Evolutionary conservation across 2,329 filamentous ascomycete species (phyloP), one percentile per base, ranked within the genome.

Genomic region (Talaromyces sp.): DNA sequence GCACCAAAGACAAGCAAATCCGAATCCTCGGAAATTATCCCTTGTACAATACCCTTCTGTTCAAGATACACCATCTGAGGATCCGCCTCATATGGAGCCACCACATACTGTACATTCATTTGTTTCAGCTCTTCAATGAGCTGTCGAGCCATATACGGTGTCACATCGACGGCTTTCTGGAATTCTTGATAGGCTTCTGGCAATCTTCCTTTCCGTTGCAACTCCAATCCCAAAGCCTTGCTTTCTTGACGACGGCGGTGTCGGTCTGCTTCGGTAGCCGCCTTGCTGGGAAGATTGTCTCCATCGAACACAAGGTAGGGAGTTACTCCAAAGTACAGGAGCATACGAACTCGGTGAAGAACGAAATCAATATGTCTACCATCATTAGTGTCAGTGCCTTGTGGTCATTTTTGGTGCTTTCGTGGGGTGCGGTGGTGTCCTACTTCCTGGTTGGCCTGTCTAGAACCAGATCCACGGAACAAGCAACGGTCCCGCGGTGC

Each of bases 271-370:
- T 99, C 94, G 1, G 93, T 97, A 24, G 82, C 84, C 14, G 90
- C 88, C 74, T 99, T 99, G 79, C 92, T 96, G 29, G 94, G 94
- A 20, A 99, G 82, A 69, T 89, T 91, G 69, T 97, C 94, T 57
- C 94, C 94, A 74, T 99, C 94, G 70, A 99, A 99, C 32, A 99
- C 89, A 50, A 99, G 77, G 71, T 95, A 99, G 0, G 94, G 94
- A n/a, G 82, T 96, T 36, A 97, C 85, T 20, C 92, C 93, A 70
- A 95, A 97, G 74, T 96, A 89, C 57, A 91, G 84, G 52, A 96
- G 85, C 94, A 99, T 97, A 55, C 88, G 87, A 47, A 99, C 91
- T 55, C 92, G 89, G 67, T 89, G 85, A 82, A 99, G 87, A 48
- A 88, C 89, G 65, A 91, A 96, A 68, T 95, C 89, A 67, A 99